phyloP scores from a whole-genome alignment of 768 basidiomycete species.

The Clathrus columnatus region DNA sequence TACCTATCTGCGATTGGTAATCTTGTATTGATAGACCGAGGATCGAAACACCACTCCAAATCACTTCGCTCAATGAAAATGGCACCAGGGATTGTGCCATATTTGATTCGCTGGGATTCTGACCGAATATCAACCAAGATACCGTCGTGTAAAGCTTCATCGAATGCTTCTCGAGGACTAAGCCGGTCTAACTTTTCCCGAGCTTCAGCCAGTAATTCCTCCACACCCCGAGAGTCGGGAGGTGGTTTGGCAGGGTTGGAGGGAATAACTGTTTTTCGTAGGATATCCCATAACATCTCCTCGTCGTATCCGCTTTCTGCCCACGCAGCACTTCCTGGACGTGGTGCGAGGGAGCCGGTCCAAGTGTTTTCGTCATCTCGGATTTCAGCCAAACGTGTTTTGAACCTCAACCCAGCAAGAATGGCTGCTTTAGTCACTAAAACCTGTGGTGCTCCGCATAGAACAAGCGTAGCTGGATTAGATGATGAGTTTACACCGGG shows the following conservation, averaged over 20 bases:
- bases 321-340: slow-evolving; percentile 29
- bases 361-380: slow-evolving; percentile 20
- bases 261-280: slow-evolving; percentile 38
- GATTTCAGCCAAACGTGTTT: slow-evolving; percentile 21
- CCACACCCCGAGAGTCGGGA: slow-evolving; percentile 52
- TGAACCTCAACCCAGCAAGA: slow-evolving; percentile 57
- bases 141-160: slow-evolving; percentile 37
- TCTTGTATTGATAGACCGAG: slow-evolving; percentile 42
- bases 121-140: slow-evolving; percentile 75
- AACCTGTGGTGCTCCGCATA: slow-evolving; percentile 46
- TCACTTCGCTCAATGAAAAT: slow-evolving; percentile 67
- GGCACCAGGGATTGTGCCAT: slow-evolving; percentile 60
- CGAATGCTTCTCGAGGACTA: slow-evolving; percentile 48
- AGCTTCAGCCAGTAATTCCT: slow-evolving; percentile 45
- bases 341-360: slow-evolving; percentile 36
- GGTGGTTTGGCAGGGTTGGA: slow-evolving; percentile 44
- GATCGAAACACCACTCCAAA: slow-evolving; percentile 77
- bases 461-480: slow-evolving; percentile 36
- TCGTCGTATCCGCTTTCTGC: slow-evolving; percentile 49
- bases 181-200: slow-evolving; percentile 60
- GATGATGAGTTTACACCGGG: slow-evolving; percentile 17
- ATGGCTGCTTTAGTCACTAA: slow-evolving; percentile 60
- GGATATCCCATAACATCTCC: slow-evolving; percentile 58
- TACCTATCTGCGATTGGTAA: slow-evolving; percentile 65
- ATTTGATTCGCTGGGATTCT: slow-evolving; percentile 43